A percentile compares a stretch with the other conserved stretches of the same genome.
These are phyloP conservation scores for Telopea speciosissima DNA, from an alignment of 177 flowering plant species.

Conservation along the genomic window DNA sequence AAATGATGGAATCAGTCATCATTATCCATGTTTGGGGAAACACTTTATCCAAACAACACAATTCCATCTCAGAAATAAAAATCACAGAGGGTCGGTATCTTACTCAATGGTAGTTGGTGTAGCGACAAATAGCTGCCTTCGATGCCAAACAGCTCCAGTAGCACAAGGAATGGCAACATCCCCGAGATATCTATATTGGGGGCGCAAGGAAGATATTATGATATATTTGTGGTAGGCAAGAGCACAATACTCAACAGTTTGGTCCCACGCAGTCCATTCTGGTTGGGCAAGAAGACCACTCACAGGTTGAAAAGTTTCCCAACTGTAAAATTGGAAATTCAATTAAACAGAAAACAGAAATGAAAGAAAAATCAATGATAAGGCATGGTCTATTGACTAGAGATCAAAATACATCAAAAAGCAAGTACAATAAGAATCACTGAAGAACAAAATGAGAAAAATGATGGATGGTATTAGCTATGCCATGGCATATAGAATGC, in stretches of 20 bases:
- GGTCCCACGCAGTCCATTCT: constrained; percentile 99
- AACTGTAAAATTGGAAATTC: constrained; percentile 44
- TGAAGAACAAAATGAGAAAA: background rate
- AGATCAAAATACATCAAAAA: background rate
- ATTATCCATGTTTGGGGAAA: too few relatives aligned
- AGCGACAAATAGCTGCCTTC: constrained; percentile 92
- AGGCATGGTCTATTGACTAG: too few relatives aligned
- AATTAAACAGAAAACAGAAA: constrained; percentile 9
- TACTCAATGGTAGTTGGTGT: constrained; percentile 98
- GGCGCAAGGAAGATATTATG: constrained; percentile 88
- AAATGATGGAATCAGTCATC: too few relatives aligned
- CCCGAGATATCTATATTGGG: constrained; percentile 93
- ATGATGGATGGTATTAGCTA: background rate
- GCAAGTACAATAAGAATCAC: background rate
- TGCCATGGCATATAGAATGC: background rate
- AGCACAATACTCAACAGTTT: constrained; percentile 98
- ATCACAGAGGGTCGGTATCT: constrained; percentile 17
- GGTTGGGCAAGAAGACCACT: constrained; percentile 96
- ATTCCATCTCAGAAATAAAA: background rate
- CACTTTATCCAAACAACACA: background rate
- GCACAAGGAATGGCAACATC: constrained; percentile 97
- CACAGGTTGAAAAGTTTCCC: constrained; percentile 97
- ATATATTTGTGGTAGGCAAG: constrained; percentile 89
- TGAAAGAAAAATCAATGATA: too few relatives aligned
- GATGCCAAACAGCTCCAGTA: constrained; percentile 96